Conservation (phyloP, 441 rosid species). For the Dalechampia spathulata region DNA sequence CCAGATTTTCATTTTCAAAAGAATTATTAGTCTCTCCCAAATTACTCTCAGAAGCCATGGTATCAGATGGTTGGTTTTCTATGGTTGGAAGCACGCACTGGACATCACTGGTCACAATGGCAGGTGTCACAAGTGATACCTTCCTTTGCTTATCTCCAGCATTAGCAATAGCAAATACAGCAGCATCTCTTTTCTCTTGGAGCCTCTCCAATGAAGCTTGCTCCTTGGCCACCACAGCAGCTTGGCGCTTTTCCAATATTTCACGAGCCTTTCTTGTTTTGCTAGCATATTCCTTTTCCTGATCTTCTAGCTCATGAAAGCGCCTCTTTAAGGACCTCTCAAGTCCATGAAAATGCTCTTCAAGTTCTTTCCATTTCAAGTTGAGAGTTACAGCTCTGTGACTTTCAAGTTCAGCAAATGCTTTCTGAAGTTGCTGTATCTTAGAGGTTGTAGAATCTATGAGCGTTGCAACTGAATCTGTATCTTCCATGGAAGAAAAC, state of each 20-base stretch:
- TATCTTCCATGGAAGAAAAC: constrained; percentile 54
- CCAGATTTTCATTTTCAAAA: constrained; percentile 41
- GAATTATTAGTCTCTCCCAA: constrained; percentile 40
- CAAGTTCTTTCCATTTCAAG: constrained; percentile 93
- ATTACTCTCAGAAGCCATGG: constrained; percentile 35
- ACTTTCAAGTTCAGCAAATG: constrained; percentile 96
- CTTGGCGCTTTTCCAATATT: constrained; percentile 59
- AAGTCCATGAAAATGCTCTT: constrained; percentile 95
- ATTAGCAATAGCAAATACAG: constrained; percentile 55
- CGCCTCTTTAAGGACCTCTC: constrained; percentile 96
- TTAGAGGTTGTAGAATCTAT: constrained; percentile 79
- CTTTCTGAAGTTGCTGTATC: constrained; percentile 97
- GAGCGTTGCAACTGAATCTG: constrained; percentile 65
- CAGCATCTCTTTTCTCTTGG: constrained; percentile 84
- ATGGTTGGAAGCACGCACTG: constrained; percentile 26
- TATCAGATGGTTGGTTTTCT: constrained; percentile 39
- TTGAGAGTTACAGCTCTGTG: constrained; percentile 82
- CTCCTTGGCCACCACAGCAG: constrained; percentile 76
- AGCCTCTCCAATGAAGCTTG: constrained; percentile 63
- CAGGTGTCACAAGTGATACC: constrained; percentile 32
- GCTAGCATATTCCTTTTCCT: constrained; percentile 67
- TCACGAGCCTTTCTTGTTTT: constrained; percentile 75
- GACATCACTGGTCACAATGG: constrained; percentile 31
- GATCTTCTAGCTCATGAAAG: constrained; percentile 91
- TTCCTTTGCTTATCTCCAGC: constrained; percentile 54